Percentiles rank a stretch among this genome's conserved stretches.
phyloP scores from a whole-genome alignment of 306 rosid species.

The Cercis canadensis region DNA sequence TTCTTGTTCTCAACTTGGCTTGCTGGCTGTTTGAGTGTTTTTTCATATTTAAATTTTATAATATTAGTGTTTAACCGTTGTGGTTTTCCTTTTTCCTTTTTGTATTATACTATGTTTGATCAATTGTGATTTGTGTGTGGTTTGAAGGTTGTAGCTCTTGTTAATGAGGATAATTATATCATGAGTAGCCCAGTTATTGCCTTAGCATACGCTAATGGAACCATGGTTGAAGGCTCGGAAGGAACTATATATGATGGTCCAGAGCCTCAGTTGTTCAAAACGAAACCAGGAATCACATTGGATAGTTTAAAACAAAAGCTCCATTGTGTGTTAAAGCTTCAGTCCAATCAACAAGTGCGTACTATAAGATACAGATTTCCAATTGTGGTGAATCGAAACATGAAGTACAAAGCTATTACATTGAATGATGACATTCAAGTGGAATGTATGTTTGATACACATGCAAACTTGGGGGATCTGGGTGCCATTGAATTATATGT shows the following conservation, averaged over 20 bases:
- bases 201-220: no score
- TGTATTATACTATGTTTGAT: no score
- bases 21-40: no score
- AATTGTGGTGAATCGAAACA: not conserved
- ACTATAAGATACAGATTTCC: not conserved
- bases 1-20: no score
- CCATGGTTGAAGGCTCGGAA: not conserved
- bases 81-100: no score
- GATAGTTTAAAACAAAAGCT: not conserved
- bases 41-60: no score
- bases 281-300: not conserved
- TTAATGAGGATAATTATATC: no score
- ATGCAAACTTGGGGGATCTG: not conserved
- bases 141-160: no score
- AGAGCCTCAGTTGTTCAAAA: not conserved
- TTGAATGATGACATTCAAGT: not conserved
- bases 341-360: not conserved
- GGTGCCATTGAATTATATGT: not conserved
- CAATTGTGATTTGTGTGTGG: no score
- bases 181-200: no score
- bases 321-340: not conserved
- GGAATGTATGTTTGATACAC: constrained; percentile 7
- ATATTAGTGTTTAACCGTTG: no score
- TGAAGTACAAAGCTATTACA: not conserved
- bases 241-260: constrained; percentile 2